Conservation (phyloP, 1,284 basidiomycete species). For the Moniliophthora roreri region DNA sequence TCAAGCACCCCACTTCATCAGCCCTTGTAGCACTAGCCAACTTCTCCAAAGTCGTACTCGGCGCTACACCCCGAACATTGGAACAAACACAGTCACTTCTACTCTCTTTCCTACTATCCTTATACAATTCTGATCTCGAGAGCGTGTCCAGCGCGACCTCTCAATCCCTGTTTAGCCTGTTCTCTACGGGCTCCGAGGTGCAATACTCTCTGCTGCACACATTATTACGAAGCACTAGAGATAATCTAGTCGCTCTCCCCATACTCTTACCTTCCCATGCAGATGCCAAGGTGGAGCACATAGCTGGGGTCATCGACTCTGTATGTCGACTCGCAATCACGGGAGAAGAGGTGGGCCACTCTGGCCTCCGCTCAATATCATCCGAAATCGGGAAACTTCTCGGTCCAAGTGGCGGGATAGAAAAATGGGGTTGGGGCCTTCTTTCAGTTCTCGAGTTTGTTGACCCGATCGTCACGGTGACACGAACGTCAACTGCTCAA, state of each 20-base stretch:
- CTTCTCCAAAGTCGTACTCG: slow-evolving; percentile 57
- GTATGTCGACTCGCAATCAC: slow-evolving; percentile 53
- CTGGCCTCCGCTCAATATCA: slow-evolving; percentile 41
- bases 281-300: slow-evolving; percentile 70
- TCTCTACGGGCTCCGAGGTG: slow-evolving; percentile 40
- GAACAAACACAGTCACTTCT: slow-evolving; percentile 65
- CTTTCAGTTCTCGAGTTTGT: slow-evolving; percentile 75
- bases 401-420: slow-evolving; percentile 80
- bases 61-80: slow-evolving; percentile 56
- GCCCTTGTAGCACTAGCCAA: slow-evolving; percentile 58
- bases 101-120: slow-evolving; percentile 65
- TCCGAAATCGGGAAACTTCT: slow-evolving; percentile 66
- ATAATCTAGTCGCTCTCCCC: slow-evolving; percentile 75
- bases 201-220: slow-evolving; percentile 50
- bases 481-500: slow-evolving; percentile 46
- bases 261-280: slow-evolving; percentile 67
- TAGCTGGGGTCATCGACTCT: slow-evolving; percentile 66
- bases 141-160: slow-evolving; percentile 54
- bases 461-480: slow-evolving; percentile 50
- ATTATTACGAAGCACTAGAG: slow-evolving; percentile 53
- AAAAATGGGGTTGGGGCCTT: slow-evolving; percentile 87
- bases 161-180: slow-evolving; percentile 44
- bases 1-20: slow-evolving; percentile 63
- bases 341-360: slow-evolving; percentile 19
- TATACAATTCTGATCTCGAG: slow-evolving; percentile 54